phyloP scores from a whole-genome alignment of 305 asterid genomes.

The Euphrasia arctica region DNA sequence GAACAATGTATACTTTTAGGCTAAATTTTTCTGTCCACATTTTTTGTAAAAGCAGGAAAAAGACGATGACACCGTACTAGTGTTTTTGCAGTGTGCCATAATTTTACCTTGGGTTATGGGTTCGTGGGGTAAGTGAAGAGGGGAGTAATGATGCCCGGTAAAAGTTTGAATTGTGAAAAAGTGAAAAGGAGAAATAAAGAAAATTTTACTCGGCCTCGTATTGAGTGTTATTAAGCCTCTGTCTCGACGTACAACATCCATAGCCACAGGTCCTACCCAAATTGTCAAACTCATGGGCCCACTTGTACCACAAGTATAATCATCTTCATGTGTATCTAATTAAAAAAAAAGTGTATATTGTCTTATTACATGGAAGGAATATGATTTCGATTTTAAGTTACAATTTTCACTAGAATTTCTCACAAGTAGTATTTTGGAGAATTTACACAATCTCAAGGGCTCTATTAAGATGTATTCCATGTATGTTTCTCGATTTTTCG shows the following conservation, averaged over 20 bases:
- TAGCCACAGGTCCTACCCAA: constrained; percentile 18
- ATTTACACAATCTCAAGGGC: too few relatives aligned
- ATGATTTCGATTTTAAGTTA: too few relatives aligned
- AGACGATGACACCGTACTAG: constrained; percentile 31
- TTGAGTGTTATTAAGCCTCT: constrained; percentile 30
- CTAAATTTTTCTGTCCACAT: constrained; percentile 13
- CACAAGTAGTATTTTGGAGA: too few relatives aligned
- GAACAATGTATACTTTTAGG: constrained; percentile 13
- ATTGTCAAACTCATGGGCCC: constrained; percentile 24
- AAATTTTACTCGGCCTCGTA: constrained; percentile 22
- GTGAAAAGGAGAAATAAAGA: background rate
- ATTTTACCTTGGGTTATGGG: constrained; percentile 31
- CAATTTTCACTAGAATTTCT: too few relatives aligned
- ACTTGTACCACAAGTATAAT: constrained; percentile 19
- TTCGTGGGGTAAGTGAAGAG: constrained; percentile 15
- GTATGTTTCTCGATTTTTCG: too few relatives aligned
- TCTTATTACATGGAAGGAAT: too few relatives aligned
- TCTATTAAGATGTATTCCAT: too few relatives aligned
- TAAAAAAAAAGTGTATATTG: too few relatives aligned
- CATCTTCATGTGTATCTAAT: background rate
- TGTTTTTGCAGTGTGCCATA: constrained; percentile 27
- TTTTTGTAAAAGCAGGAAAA: constrained; percentile 27
- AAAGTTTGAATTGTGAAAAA: constrained; percentile 31
- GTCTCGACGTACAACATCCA: constrained; percentile 25
- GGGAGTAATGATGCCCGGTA: constrained; percentile 32